A percentile compares a stretch with the other conserved stretches of the same genome.
These are phyloP conservation scores for Synchytrium microbalum DNA, from an alignment of 371 early-diverging fungal genomes.

Conservation along the genomic window DNA sequence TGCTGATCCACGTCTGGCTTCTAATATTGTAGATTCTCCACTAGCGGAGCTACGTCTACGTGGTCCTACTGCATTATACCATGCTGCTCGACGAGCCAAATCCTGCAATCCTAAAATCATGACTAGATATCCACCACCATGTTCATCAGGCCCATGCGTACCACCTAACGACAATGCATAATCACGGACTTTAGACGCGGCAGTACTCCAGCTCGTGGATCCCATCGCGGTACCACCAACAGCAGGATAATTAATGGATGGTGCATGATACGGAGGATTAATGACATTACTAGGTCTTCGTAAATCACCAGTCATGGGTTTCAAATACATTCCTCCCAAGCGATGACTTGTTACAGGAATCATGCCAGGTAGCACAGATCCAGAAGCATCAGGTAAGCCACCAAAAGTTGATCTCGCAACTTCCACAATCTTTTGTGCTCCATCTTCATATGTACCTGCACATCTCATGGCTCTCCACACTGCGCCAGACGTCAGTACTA, in stretches of 20 bases:
- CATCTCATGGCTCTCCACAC: constrained; percentile 77
- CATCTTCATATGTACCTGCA: constrained; percentile 24
- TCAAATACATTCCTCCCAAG: not conserved
- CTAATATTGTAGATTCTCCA: too few relatives aligned
- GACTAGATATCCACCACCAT: constrained; percentile 18
- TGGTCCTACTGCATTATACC: constrained; percentile 16
- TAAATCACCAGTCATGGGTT: not conserved
- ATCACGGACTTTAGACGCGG: constrained; percentile 29
- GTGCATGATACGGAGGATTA: too few relatives aligned
- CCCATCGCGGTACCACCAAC: constrained; percentile 3
- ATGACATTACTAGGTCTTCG: constrained; percentile 4
- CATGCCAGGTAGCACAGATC: too few relatives aligned
- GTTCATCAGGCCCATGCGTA: too few relatives aligned
- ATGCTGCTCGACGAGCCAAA: constrained; percentile 17
- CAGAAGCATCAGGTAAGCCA: constrained; percentile 9
- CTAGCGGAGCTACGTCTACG: too few relatives aligned
- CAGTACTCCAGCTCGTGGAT: constrained; percentile 23
- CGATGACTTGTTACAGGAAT: too few relatives aligned
- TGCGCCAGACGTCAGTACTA: constrained; percentile 76
- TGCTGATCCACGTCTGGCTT: not conserved
- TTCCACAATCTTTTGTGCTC: constrained; percentile 20
- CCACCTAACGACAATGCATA: constrained; percentile 21
- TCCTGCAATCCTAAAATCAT: constrained; percentile 28
- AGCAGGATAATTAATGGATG: constrained; percentile 10
- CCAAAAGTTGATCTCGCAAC: constrained; percentile 23